Conservation (phyloP, 2,329 filamentous ascomycete species). For the Aspergillus sp. region DNA sequence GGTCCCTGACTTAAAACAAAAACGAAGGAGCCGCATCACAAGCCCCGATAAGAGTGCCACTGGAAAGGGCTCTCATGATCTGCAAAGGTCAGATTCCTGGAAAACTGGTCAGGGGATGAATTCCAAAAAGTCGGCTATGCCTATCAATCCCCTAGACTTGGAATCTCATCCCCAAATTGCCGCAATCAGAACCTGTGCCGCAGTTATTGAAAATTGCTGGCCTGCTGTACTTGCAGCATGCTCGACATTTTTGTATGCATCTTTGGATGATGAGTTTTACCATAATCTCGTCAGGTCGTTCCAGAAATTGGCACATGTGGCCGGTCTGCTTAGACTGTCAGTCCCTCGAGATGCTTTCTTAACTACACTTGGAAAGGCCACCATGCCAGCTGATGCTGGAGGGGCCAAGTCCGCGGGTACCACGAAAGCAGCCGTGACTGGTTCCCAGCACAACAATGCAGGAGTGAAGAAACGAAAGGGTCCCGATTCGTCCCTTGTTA, state of each 20-base stretch:
- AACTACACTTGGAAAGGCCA: slow-evolving; percentile 87
- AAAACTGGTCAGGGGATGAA: slow-evolving; percentile 17
- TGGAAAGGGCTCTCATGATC: slow-evolving; percentile 21
- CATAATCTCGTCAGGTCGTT: slow-evolving; percentile 87
- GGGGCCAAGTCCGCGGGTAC: slow-evolving; percentile 14
- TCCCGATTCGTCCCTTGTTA: slow-evolving; percentile 19
- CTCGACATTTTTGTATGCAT: slow-evolving; percentile 89
- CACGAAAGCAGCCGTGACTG: slow-evolving; percentile 9
- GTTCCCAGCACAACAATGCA: slow-evolving; percentile 16
- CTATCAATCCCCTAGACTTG: slow-evolving; percentile 75
- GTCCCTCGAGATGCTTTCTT: slow-evolving; percentile 92
- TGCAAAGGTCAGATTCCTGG: slow-evolving; percentile 24
- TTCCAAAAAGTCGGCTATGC: slow-evolving; percentile 36
- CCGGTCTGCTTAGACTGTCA: slow-evolving; percentile 74
- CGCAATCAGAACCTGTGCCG: slow-evolving; percentile 72
- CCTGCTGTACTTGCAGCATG: slow-evolving; percentile 90
- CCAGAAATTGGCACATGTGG: slow-evolving; percentile 92
- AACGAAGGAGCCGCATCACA: slow-evolving; percentile 37
- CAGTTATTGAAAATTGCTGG: slow-evolving; percentile 89
- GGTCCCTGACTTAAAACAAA: slow-evolving; percentile 65
- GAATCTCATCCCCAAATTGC: slow-evolving; percentile 66
- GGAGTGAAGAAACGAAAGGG: slow-evolving; percentile 26
- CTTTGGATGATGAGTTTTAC: slow-evolving; percentile 90
- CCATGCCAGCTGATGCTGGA: slow-evolving; percentile 70
- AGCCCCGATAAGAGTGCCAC: slow-evolving; percentile 28